Percentiles rank a stretch among this genome's conserved stretches.
Evolutionary conservation across 1,139 yeast species (phyloP).

Genomic region (Blastobotrys illinoisensis): DNA sequence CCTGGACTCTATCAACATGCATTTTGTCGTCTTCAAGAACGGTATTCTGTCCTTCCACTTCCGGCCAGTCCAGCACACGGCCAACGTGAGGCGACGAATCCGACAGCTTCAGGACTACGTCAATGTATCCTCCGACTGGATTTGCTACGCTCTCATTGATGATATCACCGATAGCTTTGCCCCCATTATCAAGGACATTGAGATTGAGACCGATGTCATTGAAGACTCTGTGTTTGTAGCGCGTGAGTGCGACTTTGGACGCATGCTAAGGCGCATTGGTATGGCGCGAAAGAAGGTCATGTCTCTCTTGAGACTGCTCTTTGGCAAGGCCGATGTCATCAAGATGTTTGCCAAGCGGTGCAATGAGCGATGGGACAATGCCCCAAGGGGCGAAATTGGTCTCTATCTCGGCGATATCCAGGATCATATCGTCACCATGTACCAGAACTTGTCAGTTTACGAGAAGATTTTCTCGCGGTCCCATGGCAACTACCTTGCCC

Average conservation of each 20-base stretch:
- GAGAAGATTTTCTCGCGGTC: slow-evolving; percentile 89
- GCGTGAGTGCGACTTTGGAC: slow-evolving; percentile 61
- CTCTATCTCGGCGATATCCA: slow-evolving; percentile 92
- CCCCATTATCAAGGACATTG: slow-evolving; percentile 90
- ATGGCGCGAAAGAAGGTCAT: slow-evolving; percentile 92
- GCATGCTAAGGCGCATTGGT: slow-evolving; percentile 91
- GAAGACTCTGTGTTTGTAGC: slow-evolving; percentile 48
- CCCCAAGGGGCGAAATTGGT: slow-evolving; percentile 73
- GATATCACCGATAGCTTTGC: slow-evolving; percentile 97
- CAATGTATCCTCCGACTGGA: slow-evolving; percentile 92
- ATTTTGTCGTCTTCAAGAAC: slow-evolving; percentile 82
- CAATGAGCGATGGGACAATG: slow-evolving; percentile 73
- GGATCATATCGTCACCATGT: slow-evolving; percentile 84
- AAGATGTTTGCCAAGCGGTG: slow-evolving; percentile 90
- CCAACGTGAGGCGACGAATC: slow-evolving; percentile 90
- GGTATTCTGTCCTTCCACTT: slow-evolving; percentile 93
- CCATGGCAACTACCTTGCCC: slow-evolving; percentile 93
- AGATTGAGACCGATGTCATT: slow-evolving; percentile 80
- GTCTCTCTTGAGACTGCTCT: slow-evolving; percentile 77
- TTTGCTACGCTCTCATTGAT: slow-evolving; percentile 92
- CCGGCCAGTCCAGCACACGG: slow-evolving; percentile 93
- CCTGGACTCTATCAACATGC: slow-evolving; percentile 85
- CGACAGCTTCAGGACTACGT: slow-evolving; percentile 80
- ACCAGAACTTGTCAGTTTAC: slow-evolving; percentile 86
- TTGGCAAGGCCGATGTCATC: slow-evolving; percentile 93